phyloP scores from a whole-genome alignment of 2,329 filamentous ascomycete species.

The Harringtonia aguacate region DNA sequence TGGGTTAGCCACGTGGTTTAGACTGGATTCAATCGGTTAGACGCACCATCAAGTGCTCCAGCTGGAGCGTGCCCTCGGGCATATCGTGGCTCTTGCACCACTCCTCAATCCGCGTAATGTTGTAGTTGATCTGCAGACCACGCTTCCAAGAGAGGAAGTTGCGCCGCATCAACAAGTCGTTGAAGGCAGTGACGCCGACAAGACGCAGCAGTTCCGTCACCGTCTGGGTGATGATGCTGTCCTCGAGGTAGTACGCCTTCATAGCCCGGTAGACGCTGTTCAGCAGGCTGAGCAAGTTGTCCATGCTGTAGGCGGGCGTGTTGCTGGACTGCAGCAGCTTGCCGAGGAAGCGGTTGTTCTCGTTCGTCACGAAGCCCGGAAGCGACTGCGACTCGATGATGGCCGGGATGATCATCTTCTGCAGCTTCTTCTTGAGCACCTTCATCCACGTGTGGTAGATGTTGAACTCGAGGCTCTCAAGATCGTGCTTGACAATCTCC shows the following conservation, averaged over 20 bases:
- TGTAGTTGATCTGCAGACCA: constrained; percentile 98
- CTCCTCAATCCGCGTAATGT: constrained; percentile 97
- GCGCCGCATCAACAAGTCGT: constrained; percentile 91
- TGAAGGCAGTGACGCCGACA: constrained; percentile 96
- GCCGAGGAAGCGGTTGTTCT: constrained; percentile 95
- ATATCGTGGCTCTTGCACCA: constrained; percentile 99
- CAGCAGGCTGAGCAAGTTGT: constrained; percentile 87
- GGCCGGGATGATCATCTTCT: constrained; percentile 98
- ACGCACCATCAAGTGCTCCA: constrained; percentile 91
- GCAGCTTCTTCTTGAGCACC: constrained; percentile 96
- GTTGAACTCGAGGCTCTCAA: constrained; percentile 98
- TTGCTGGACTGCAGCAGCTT: constrained; percentile 90
- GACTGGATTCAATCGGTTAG: no score
- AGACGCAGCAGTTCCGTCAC: constrained; percentile 87
- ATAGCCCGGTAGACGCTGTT: constrained; percentile 98
- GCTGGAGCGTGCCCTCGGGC: constrained; percentile 93
- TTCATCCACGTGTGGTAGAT: constrained; percentile 99
- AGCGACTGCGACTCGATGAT: constrained; percentile 99
- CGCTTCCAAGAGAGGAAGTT: constrained; percentile 99
- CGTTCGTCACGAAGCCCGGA: constrained; percentile 95
- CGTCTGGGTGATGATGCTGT: constrained; percentile 90
- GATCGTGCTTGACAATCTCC: constrained; percentile 97
- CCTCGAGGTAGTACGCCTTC: constrained; percentile 97
- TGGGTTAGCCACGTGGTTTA: constrained; percentile 22
- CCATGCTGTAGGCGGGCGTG: constrained; percentile 96